Evolutionary conservation across 108 stramenopile species (phyloP).

Genomic region (Cyclotella sp.): DNA sequence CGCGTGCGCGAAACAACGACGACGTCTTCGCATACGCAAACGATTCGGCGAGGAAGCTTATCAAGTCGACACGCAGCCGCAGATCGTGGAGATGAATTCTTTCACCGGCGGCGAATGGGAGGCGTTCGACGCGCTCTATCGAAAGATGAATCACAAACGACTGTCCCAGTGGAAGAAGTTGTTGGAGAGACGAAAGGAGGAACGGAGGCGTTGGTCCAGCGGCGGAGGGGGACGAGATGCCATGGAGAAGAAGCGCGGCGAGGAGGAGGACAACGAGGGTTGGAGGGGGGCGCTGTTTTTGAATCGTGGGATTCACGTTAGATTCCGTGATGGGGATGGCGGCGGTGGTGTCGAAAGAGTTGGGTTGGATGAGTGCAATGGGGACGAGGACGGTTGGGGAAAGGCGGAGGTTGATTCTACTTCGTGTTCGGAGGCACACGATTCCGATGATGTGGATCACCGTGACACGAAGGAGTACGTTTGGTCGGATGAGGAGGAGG

Average conservation of each 20-base stretch:
- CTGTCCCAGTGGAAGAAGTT: constrained; percentile 29
- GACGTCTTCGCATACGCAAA: constrained; percentile 72
- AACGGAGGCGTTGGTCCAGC: constrained; percentile 22
- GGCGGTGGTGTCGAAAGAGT: not conserved
- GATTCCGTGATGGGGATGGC: constrained; percentile 41
- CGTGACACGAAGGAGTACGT: constrained; percentile 23
- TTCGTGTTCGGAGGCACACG: constrained; percentile 37
- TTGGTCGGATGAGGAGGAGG: constrained; percentile 49
- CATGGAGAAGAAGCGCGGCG: too few species aligned
- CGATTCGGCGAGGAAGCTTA: constrained; percentile 74
- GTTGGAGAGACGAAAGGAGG: constrained; percentile 30
- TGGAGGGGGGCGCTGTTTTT: constrained; percentile 34
- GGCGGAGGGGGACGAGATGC: constrained; percentile 9
- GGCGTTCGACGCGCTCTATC: constrained; percentile 24
- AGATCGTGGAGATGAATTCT: constrained; percentile 8
- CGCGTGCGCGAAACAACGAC: constrained; percentile 43
- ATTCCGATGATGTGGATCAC: not conserved
- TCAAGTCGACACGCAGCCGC: constrained; percentile 72
- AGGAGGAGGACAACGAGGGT: constrained; percentile 6
- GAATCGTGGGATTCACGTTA: constrained; percentile 73
- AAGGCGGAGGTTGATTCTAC: not conserved
- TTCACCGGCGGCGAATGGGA: constrained; percentile 15
- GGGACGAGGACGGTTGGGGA: not conserved
- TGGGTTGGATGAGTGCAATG: too few species aligned
- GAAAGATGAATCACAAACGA: constrained; percentile 27